Evolutionary conservation across 441 rosid species (phyloP).

Genomic region (Isatis lusitanica): DNA sequence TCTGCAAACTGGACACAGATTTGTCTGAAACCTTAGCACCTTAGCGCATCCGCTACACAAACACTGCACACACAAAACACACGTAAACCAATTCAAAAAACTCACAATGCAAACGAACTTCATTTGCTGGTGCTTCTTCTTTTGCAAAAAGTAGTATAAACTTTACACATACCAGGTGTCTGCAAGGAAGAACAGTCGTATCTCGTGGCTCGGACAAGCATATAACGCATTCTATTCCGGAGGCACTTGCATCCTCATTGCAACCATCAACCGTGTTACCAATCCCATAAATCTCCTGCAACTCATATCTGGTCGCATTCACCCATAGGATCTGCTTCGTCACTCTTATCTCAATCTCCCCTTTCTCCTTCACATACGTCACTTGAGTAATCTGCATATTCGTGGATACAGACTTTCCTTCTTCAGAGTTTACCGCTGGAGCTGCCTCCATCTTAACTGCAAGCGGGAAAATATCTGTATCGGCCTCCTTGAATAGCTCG

Average conservation of each 20-base stretch:
- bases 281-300: slow-evolving; percentile 81
- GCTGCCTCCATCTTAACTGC: slow-evolving; percentile 70
- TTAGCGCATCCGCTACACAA: slow-evolving; percentile 89
- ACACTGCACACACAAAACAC: slow-evolving; percentile 50
- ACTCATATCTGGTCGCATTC: slow-evolving; percentile 42
- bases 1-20: slow-evolving; percentile 75
- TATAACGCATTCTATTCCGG: slow-evolving; percentile 79
- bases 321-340: slow-evolving; percentile 17
- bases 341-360: slow-evolving; percentile 14
- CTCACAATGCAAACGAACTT: neutral
- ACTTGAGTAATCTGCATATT: slow-evolving; percentile 72
- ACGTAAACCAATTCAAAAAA: neutral
- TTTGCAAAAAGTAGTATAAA: neutral
- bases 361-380: slow-evolving; percentile 39
- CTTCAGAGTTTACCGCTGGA: slow-evolving; percentile 40
- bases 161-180: slow-evolving; percentile 64
- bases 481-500: slow-evolving; percentile 46
- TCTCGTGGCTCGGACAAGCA: slow-evolving; percentile 82
- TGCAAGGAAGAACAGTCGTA: slow-evolving; percentile 82
- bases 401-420: slow-evolving; percentile 35
- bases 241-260: slow-evolving; percentile 56
- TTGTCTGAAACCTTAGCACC: slow-evolving; percentile 69
- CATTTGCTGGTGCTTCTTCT: neutral
- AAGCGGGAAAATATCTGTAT: slow-evolving; percentile 51
- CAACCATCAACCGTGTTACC: slow-evolving; percentile 60